Evolutionary conservation across 805 yeast species (phyloP), one percentile per base, ranked within the genome.

Genomic region (Metschnikowia reukaufii): DNA sequence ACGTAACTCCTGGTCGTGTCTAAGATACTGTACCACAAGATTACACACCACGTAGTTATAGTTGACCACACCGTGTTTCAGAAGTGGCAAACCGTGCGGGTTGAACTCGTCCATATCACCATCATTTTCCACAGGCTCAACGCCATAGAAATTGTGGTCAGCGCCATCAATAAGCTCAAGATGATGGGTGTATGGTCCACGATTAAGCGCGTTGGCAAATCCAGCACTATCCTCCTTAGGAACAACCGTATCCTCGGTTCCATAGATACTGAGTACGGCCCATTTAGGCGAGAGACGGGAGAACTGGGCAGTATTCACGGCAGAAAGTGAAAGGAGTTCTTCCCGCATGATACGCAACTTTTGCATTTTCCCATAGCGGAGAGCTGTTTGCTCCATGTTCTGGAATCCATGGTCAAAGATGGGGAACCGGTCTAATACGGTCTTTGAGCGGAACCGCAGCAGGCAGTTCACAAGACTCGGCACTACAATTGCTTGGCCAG

Each of bases 141-240:
- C 51, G 0, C 94, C 92, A 59, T 77, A 86, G 59, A 77, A 90
- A 57, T 86, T 88, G 64, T 91, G 98, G 61, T 88, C 91, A 0
- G 96, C 96, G 37, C 71, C 72, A 1, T 79, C 78, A 9, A 91
- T 68, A 6, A 88, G 62, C 31, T 72, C 70, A 44, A 89, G 67
- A 3, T 73, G 69, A 55, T 86, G 76, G 3, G 73, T 56, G 25
- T 55, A 54, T 0, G 50, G 84, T 17, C 90, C 79, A 4, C 77
- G 66, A 21, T 73, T 75, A 40, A 90, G 76, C 8, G 68, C 54
- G 55, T 84, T 81, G 6, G 86, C 80, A 66, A 71, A 88, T 31
- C 55, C 56, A 0, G 83, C 74, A 6, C 83, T 73, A 55, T 88
- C 96, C 13, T 72, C 70, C 0, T 77, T 54, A 1, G 92, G 89